Percentiles rank a stretch among this genome's conserved stretches.
Conservation (phyloP, 345 rosid species). For the Leavenworthia alabamica region DNA sequence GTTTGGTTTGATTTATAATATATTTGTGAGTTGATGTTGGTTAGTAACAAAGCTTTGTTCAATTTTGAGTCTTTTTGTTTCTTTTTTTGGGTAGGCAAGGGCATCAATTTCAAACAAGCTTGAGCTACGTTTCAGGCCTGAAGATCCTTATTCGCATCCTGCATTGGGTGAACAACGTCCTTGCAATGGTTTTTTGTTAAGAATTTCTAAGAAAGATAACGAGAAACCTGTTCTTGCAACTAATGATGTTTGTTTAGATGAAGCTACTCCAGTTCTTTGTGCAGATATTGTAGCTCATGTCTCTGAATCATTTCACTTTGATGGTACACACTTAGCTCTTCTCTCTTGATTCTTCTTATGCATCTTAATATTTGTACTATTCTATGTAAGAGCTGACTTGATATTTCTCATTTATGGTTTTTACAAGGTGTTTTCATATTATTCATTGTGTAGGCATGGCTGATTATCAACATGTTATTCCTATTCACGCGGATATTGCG, state of each 20-base stretch:
- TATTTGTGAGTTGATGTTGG: background rate
- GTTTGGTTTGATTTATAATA: background rate
- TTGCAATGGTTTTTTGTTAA: slow-evolving; percentile 49
- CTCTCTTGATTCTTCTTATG: background rate
- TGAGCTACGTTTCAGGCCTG: slow-evolving; percentile 80
- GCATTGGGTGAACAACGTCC: slow-evolving; percentile 61
- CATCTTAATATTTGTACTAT: background rate
- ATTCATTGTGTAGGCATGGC: slow-evolving; percentile 61
- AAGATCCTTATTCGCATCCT: slow-evolving; percentile 87
- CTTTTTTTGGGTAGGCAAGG: slow-evolving; percentile 48
- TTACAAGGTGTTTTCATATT: background rate
- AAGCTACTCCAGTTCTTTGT: slow-evolving; percentile 36
- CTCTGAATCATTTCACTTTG: slow-evolving; percentile 66
- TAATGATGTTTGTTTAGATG: slow-evolving; percentile 30
- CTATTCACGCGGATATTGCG: slow-evolving; percentile 77
- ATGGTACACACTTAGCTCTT: slow-evolving; percentile 41
- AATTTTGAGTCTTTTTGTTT: background rate
- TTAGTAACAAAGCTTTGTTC: background rate
- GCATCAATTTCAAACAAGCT: slow-evolving; percentile 51
- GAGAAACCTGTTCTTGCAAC: slow-evolving; percentile 15
- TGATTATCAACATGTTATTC: slow-evolving; percentile 92
- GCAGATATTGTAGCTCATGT: slow-evolving; percentile 71
- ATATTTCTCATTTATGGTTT: background rate
- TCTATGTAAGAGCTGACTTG: background rate
- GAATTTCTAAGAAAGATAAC: slow-evolving; percentile 45